Base-by-base conservation (phyloP, 2,329 filamentous ascomycete genomes). In the Sporothrix mexicana region DNA sequence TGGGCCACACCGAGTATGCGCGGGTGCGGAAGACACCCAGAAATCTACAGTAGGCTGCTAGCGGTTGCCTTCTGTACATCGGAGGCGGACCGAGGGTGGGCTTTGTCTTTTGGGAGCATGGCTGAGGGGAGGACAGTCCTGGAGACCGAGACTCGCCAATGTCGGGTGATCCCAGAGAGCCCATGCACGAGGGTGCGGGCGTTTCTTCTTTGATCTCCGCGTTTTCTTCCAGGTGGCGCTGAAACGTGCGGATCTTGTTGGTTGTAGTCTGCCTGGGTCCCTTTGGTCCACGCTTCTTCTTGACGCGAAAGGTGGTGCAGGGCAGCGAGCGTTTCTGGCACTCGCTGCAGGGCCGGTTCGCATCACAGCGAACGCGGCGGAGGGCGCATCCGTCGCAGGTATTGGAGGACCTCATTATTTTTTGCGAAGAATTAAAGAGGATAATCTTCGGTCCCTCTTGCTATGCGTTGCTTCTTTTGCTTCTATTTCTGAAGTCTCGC, bases 301-400 rank as follows among this genome's bases (percentile, higher is more conserved):
- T 64, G 36, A 64, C 36, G 36, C 59, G 36, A 17, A 64, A 45
- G n/a, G 36, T n/a, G 9, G 59, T 43, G 59, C 36, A 64, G 59
- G 59, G 59, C 36, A 64, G 15, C 1, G 59, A 43, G 36, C 59
- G 59, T n/a, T 64, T 64, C 36, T 64, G 15, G 59, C 59, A 64
- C 59, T 64, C 59, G 36, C 59, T n/a, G 36, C 59, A 64, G 7
- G 59, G 59, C 36, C 59, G 59, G 36, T 64, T 64, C 36, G 59
- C 59, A 45, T 64, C 59, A 45, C 59, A 64, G 20, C 59, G 59
- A 64, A 64, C 59, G 36, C 59, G 59, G 36, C 59, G 59, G 30
- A 64, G 30, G 17, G 59, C 59, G 36, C 59, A 64, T 45, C 59
- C 59, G 59, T 64, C 59, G 59, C 59, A 64, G 15, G 59, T 64